phyloP scores from a whole-genome alignment of 2,329 filamentous ascomycete species.

The Cryphonectria nitschkei region DNA sequence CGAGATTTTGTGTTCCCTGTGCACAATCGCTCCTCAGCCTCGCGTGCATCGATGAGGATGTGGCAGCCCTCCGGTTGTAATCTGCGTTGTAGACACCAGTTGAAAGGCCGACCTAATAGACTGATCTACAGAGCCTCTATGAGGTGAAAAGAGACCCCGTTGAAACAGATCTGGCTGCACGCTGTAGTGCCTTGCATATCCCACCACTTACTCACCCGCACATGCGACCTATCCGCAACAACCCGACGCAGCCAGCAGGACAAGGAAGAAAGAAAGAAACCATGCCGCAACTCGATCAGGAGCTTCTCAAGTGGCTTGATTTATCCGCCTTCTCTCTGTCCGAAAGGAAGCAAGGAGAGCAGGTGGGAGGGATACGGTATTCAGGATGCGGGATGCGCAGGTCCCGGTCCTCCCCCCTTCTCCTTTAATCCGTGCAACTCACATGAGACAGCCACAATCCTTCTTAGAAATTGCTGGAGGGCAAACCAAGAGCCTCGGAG shows the following conservation, averaged over 20 bases:
- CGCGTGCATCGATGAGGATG: not conserved
- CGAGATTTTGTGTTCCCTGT: not conserved
- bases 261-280: not conserved
- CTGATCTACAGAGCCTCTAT: not conserved
- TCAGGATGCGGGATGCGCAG: not conserved
- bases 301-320: not conserved
- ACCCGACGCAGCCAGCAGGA: not conserved
- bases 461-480: not conserved
- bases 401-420: not conserved
- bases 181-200: not conserved
- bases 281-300: not conserved
- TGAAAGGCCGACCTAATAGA: not conserved
- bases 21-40: not conserved
- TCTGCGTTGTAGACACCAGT: not conserved
- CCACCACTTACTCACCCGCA: not conserved
- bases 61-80: not conserved
- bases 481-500: not conserved
- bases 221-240: not conserved
- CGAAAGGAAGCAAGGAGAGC: not conserved
- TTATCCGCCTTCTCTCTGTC: not conserved
- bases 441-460: constrained; percentile 3
- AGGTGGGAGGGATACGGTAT: not conserved
- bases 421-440: not conserved
- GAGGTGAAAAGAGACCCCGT: not conserved
- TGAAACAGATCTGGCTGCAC: not conserved